A percentile compares a stretch with the other conserved stretches of the same genome.
phyloP scores from a whole-genome alignment of 2,329 filamentous ascomycete genomes.

The Trichocomaceae sp. region DNA sequence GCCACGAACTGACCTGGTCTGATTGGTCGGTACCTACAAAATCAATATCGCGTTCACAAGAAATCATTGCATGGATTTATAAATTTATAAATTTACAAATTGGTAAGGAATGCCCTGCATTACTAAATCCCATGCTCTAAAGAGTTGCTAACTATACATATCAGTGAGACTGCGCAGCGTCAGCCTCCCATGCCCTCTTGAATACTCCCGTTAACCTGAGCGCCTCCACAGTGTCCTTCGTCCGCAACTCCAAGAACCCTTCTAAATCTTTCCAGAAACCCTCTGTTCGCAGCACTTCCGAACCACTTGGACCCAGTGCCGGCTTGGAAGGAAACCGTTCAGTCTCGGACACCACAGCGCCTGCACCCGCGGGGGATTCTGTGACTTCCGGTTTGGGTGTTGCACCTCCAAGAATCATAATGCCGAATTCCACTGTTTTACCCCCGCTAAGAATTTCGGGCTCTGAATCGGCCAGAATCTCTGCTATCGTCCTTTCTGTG shows the following conservation, averaged over 20 bases:
- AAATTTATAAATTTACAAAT: background rate
- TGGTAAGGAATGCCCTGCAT: background rate
- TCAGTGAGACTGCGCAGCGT: background rate
- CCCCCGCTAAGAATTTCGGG: constrained; percentile 36
- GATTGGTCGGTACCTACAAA: too few species aligned
- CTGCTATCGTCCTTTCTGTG: constrained; percentile 68
- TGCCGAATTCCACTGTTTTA: constrained; percentile 62
- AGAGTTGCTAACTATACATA: background rate
- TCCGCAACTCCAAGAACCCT: constrained; percentile 69
- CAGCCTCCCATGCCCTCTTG: constrained; percentile 58
- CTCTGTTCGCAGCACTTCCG: constrained; percentile 58
- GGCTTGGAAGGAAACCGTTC: constrained; percentile 25
- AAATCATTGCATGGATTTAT: too few species aligned
- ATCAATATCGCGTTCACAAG: background rate
- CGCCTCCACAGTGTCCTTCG: constrained; percentile 63
- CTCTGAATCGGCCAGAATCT: constrained; percentile 55
- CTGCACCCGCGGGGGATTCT: constrained; percentile 16
- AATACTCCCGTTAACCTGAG: constrained; percentile 62
- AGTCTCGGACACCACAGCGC: constrained; percentile 25
- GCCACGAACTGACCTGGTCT: too few species aligned
- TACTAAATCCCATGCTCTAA: background rate
- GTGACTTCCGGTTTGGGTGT: constrained; percentile 35
- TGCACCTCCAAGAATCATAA: constrained; percentile 81
- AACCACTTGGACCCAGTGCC: constrained; percentile 51
- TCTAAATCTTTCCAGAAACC: constrained; percentile 84